Conservation (phyloP, 2,329 filamentous ascomycete species). For the Colletotrichum nymphaeae region DNA sequence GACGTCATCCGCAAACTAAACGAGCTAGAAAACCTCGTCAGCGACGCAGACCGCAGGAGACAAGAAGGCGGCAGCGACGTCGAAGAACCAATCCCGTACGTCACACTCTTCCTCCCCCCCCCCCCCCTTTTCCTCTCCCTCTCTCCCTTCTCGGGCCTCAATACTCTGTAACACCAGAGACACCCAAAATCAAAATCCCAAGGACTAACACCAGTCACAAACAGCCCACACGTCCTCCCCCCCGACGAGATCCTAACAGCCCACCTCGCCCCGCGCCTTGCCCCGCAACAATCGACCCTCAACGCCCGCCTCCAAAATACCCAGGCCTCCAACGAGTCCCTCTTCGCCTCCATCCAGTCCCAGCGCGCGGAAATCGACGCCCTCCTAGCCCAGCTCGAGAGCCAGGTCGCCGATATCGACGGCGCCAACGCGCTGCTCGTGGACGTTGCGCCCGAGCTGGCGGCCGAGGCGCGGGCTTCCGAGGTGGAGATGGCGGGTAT, state of each 20-base stretch:
- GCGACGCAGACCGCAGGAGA: slow-evolving; percentile 58
- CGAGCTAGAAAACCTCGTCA: slow-evolving; percentile 66
- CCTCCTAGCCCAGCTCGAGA: slow-evolving; percentile 62
- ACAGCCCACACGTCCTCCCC: slow-evolving; percentile 66
- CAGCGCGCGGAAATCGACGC: slow-evolving; percentile 67
- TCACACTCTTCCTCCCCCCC: slow-evolving; percentile 16
- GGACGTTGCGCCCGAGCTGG: slow-evolving; percentile 59
- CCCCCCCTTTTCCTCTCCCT: neutral
- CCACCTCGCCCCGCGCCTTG: slow-evolving; percentile 65
- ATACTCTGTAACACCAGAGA: neutral
- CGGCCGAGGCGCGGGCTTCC: slow-evolving; percentile 59
- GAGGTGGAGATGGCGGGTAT: slow-evolving; percentile 52
- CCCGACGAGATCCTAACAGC: slow-evolving; percentile 63
- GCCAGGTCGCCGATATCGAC: slow-evolving; percentile 64
- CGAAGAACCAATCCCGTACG: slow-evolving; percentile 57
- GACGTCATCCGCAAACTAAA: slow-evolving; percentile 69
- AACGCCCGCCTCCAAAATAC: slow-evolving; percentile 67
- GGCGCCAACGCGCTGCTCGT: slow-evolving; percentile 62
- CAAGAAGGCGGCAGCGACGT: slow-evolving; percentile 43
- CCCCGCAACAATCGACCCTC: slow-evolving; percentile 65
- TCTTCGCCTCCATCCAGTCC: slow-evolving; percentile 61
- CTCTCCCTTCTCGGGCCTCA: neutral
- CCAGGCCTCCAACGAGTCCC: slow-evolving; percentile 66
- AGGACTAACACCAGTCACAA: neutral
- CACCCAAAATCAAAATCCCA: neutral